phyloP scores from a whole-genome alignment of 2,329 filamentous ascomycete species.

The Aspergillus niger region DNA sequence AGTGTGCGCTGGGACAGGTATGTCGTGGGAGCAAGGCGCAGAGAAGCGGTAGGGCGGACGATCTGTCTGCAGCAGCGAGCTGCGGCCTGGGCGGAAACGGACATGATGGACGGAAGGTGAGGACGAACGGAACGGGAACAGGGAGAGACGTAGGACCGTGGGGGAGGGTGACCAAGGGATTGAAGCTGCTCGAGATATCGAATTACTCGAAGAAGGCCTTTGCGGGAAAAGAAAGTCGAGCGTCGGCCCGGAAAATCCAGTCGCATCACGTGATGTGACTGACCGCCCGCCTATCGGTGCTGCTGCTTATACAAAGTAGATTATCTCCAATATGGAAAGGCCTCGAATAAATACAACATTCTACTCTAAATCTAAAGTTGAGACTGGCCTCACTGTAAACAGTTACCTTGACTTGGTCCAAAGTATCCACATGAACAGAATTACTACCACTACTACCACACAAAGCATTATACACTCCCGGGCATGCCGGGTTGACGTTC shows the following conservation, averaged over 20 bases:
- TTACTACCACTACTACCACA: constrained; percentile 8
- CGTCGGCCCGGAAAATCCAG: constrained; percentile 37
- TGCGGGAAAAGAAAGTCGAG: constrained; percentile 35
- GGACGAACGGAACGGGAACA: constrained; percentile 14
- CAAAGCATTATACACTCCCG: constrained; percentile 5
- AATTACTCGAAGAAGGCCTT: constrained; percentile 13
- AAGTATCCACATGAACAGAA: constrained; percentile 1
- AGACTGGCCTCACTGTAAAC: too few relatives aligned
- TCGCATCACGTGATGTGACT: constrained; percentile 29
- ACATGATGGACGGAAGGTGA: constrained; percentile 34
- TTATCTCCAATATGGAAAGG: too few relatives aligned
- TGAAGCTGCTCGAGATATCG: constrained; percentile 17
- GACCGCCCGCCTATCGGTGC: background rate
- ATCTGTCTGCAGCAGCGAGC: constrained; percentile 48
- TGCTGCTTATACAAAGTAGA: background rate
- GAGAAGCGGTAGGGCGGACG: constrained; percentile 43
- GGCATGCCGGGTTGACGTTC: constrained; percentile 23
- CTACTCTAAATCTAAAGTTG: background rate
- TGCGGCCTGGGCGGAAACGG: constrained; percentile 43
- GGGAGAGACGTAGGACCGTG: constrained; percentile 16
- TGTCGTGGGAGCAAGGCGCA: constrained; percentile 44
- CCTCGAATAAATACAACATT: background rate
- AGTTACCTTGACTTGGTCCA: background rate
- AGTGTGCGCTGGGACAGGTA: constrained; percentile 42
- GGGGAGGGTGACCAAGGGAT: constrained; percentile 8